A percentile compares a stretch with the other conserved stretches of the same genome.
Conservation (phyloP, 2,329 filamentous ascomycete genomes). For the Plenodomus biglobosus region DNA sequence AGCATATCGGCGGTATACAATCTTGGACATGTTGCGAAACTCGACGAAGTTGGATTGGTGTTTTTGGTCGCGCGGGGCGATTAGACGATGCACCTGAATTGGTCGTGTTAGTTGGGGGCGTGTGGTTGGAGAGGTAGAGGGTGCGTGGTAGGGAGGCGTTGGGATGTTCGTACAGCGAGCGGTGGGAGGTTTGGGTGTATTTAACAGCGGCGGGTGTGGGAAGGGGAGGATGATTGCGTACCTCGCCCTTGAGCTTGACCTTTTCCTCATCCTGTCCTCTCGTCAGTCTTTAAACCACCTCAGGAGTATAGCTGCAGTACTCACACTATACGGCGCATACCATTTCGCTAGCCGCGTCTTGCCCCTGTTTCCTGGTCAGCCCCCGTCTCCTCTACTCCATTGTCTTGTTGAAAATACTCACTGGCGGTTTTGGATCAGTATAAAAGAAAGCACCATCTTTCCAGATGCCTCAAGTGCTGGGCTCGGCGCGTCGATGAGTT, state of each 20-base stretch:
- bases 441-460: slow-evolving; percentile 74
- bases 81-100: slow-evolving; percentile 89
- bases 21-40: slow-evolving; percentile 81
- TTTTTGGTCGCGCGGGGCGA: slow-evolving; percentile 96
- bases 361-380: no score
- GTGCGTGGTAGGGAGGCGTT: no score
- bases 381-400: no score
- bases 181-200: no score
- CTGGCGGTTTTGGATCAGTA: slow-evolving; percentile 89
- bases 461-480: slow-evolving; percentile 7
- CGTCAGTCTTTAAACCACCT: slow-evolving; percentile 16
- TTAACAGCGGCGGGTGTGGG: background rate
- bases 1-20: slow-evolving; percentile 96
- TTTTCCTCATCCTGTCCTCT: slow-evolving; percentile 81
- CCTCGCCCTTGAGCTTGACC: slow-evolving; percentile 97
- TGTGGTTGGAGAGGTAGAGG: background rate
- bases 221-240: slow-evolving; percentile 43
- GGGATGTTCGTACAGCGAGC: no score
- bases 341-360: slow-evolving; percentile 98
- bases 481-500: slow-evolving; percentile 6
- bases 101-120: background rate
- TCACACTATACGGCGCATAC: slow-evolving; percentile 91
- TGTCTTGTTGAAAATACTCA: slow-evolving; percentile 52
- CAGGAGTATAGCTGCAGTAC: slow-evolving; percentile 22
- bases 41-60: slow-evolving; percentile 99